Base-by-base conservation (phyloP, 1,139 yeast genomes). In the Hemisphaericaspora xylanilytica region DNA sequence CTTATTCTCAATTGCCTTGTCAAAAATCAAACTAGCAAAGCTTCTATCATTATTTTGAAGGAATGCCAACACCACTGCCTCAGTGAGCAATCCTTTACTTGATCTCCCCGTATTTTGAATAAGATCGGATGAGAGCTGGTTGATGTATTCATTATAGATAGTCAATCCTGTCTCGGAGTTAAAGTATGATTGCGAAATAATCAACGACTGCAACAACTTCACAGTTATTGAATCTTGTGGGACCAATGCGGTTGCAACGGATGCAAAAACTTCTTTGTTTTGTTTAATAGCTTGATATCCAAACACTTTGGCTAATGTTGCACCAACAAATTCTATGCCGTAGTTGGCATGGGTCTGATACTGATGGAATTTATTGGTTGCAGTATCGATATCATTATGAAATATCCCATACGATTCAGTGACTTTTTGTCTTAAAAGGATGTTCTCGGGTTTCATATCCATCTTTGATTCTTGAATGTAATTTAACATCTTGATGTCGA, bases 21-120 rank as follows among this genome's bases (percentile, higher is more conserved):
- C 80, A 45, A 73, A 70, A n/a, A 83, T 60, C 32, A 81, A 70
- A 31, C 72, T 67, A 0, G 88, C 87, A 55, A 84, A 74, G 40
- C 78, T 81, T 28, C 86, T 56, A 50, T 84, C 88, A 28, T 68
- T 63, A 27, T 70, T 68, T 15, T 70, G 61, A 27, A 84, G 58
- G 38, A 63, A 67, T 1, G 78, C 70, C 16, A 78, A 50, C 15
- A 81, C 59, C 37, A 82, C 59, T 1, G 84, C 61, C 47, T 81
- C 81, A 0, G 82, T 73, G 16, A 81, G 51, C 20, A 63, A 47
- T 0, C 81, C 81, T 15, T 75, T 61, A 2, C 71, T 64, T 0
- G 80, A 68, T 21, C 74, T 50, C 3, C 59, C 58, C 2, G 68
- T 58, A 2, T 33, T 41, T 5, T 59, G 60, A 38, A 72, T 71